phyloP scores from a whole-genome alignment of 768 basidiomycete genomes.

The Pisolithus tinctorius region DNA sequence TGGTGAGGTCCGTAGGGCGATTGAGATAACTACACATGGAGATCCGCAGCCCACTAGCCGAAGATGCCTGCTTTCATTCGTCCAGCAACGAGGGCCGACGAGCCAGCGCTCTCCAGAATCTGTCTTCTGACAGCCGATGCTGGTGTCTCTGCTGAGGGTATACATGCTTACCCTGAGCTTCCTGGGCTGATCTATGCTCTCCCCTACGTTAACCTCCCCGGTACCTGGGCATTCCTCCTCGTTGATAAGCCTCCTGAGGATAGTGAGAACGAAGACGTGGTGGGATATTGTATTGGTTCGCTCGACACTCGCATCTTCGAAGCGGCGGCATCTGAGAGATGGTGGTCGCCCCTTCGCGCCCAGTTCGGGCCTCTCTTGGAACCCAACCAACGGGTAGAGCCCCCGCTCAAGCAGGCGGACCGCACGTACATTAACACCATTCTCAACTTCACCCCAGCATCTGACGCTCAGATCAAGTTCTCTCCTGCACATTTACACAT shows the following conservation, averaged over 20 bases:
- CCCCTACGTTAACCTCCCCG: conserved; percentile 64
- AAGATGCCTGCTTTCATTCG: conserved; percentile 45
- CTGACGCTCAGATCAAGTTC: conserved; percentile 52
- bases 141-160: conserved; percentile 54
- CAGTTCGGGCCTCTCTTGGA: conserved; percentile 36
- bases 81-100: conserved; percentile 47
- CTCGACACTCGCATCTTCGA: conserved; percentile 64
- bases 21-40: too few relatives aligned
- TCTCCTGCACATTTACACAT: conserved; percentile 75
- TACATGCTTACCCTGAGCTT: conserved; percentile 58
- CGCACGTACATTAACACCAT: conserved; percentile 29
- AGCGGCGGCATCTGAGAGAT: conserved; percentile 42
- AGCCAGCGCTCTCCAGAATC: conserved; percentile 53
- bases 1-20: too few relatives aligned
- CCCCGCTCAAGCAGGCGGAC: conserved; percentile 17
- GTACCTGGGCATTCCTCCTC: conserved; percentile 69
- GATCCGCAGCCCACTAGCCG: too few relatives aligned
- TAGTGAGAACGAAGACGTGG: conserved; percentile 34
- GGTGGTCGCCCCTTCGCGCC: conserved; percentile 59
- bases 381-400: conserved; percentile 11
- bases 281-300: conserved; percentile 69
- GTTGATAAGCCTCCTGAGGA: conserved; percentile 39
- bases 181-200: conserved; percentile 69
- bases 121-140: conserved; percentile 72
- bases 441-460: conserved; percentile 32